phyloP scores from a whole-genome alignment of 2,329 filamentous ascomycete species.

The Pseudogymnoascus sp. region DNA sequence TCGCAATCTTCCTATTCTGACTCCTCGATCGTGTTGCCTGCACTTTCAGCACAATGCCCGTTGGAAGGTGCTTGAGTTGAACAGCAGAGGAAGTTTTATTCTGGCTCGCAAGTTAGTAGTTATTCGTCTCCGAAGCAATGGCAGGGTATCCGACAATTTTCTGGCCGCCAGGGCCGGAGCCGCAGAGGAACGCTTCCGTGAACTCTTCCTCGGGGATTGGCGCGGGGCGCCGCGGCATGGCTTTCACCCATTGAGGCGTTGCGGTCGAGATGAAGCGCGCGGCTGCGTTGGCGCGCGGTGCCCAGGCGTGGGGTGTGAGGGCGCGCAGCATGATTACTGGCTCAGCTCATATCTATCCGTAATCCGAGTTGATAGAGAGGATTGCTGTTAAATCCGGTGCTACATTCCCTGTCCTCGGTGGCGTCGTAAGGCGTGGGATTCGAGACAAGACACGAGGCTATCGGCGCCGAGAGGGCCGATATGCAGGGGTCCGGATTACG shows the following conservation, averaged over 20 bases:
- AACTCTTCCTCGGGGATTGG: constrained; percentile 70
- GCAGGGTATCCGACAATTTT: constrained; percentile 60
- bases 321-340: background rate
- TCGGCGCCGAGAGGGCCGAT: constrained; percentile 1
- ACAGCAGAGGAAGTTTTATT: constrained; percentile 97
- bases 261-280: constrained; percentile 10
- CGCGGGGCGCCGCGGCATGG: constrained; percentile 65
- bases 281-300: background rate
- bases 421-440: background rate
- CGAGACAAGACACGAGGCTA: background rate
- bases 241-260: constrained; percentile 35
- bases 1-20: constrained; percentile 81
- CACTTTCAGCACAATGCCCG: constrained; percentile 86
- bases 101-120: constrained; percentile 31
- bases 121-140: constrained; percentile 8
- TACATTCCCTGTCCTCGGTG: background rate
- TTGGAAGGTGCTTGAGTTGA: constrained; percentile 82
- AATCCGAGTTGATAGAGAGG: background rate
- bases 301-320: background rate
- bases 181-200: constrained; percentile 78
- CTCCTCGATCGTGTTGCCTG: constrained; percentile 81
- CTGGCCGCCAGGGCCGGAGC: constrained; percentile 85
- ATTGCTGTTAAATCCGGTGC: background rate
- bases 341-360: background rate
- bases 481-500: background rate